Base-by-base conservation (phyloP, 495 filamentous ascomycete species). In the Talaromyces stipitatus region DNA sequence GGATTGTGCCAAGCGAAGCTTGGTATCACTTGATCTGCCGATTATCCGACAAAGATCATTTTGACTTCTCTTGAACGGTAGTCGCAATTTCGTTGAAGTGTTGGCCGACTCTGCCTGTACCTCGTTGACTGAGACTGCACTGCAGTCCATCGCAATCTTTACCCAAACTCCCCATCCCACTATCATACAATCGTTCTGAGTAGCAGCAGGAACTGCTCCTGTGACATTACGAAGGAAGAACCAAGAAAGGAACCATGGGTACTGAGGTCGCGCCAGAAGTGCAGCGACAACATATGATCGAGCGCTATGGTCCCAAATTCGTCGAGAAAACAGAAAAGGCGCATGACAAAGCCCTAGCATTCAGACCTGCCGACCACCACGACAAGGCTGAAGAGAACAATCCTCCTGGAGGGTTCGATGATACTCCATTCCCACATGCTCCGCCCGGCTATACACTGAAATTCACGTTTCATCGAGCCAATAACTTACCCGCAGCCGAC, bases 401-500 rank as follows among this genome's bases (percentile, higher is more conserved):
- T 14, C 89, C 90, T 2, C 79, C 85, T 3, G 91, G 91, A 16
- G 91, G 91, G 14, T 92, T 80, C 63, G 90, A 95, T 70, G 64
- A 71, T 16, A 95, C 89, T 2, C 88, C 89, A 4, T 74, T 95
- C 10, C 89, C 91, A 1, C 68, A 76, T 56, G 84, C 83, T 2
- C 83, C 84, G 16, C 81, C 82, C 14, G 91, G 91, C 12, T 95
- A 89, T 69, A 95, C 89, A 1, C 65, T 97, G 60, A 87, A 86
- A 61, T 84, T 97, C 66, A 91, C 84, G 48, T 91, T 97, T 66
- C 87, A 92, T 67, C 80, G 83, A 22, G 92, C 90, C 2, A 76
- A 73, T 45, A 86, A 92, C 61, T 80, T 97, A 12, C 91, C 92
- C 11, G 78, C 89, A 58, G 89, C 85, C 41, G 92, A 97, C 69